Conservation (phyloP, 2,329 filamentous ascomycete species). For the Beauveria medogensis region DNA sequence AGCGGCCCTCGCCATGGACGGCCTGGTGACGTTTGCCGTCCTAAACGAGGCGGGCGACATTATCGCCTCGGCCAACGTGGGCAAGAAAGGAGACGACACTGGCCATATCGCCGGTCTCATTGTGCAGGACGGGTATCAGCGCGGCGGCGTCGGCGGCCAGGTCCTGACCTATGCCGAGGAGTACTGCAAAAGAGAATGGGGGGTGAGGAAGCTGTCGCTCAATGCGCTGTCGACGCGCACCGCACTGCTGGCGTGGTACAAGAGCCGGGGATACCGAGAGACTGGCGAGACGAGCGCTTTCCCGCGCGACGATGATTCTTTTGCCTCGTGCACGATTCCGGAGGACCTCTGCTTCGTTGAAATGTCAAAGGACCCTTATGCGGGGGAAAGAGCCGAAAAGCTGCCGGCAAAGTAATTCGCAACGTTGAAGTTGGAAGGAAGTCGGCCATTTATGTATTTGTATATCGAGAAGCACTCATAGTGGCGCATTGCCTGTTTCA, state of each 20-base stretch:
- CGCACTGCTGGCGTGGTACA: constrained; percentile 30
- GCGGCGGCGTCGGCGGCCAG: constrained; percentile 24
- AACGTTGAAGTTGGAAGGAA: too few relatives aligned
- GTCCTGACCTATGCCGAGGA: constrained; percentile 26
- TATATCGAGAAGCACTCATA: too few relatives aligned
- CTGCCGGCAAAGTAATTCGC: not conserved
- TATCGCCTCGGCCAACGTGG: constrained; percentile 18
- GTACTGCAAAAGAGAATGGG: constrained; percentile 19
- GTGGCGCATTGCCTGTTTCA: too few relatives aligned
- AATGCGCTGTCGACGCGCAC: constrained; percentile 24
- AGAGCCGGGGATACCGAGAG: constrained; percentile 24
- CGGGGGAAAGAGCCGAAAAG: not conserved
- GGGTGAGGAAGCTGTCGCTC: constrained; percentile 24
- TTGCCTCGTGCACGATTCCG: constrained; percentile 14
- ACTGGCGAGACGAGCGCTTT: constrained; percentile 28
- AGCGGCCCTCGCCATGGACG: constrained; percentile 34
- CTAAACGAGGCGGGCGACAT: constrained; percentile 14
- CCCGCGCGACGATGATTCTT: constrained; percentile 16
- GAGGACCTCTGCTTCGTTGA: constrained; percentile 28
- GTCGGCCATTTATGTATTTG: too few relatives aligned
- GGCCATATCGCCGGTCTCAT: constrained; percentile 22
- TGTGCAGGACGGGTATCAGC: constrained; percentile 18
- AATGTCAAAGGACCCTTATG: constrained; percentile 23
- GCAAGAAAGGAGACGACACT: constrained; percentile 13
- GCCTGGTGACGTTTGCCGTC: constrained; percentile 24